Base-by-base conservation (phyloP, 331 rosid genomes). In the Quercus lobata region DNA sequence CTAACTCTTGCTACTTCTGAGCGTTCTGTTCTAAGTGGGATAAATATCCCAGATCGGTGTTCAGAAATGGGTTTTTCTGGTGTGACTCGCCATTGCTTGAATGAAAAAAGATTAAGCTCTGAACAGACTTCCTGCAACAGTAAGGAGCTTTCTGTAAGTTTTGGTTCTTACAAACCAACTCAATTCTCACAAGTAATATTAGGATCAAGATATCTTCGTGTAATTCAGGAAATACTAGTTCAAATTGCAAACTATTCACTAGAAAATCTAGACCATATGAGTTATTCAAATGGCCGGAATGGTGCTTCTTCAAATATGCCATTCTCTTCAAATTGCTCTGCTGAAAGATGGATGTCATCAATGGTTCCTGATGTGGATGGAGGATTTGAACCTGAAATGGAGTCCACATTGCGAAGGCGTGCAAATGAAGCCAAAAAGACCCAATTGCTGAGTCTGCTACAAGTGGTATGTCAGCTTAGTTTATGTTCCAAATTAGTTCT, bases 161-260 rank as follows among this genome's bases (percentile, higher is more conserved):
- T 78, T 54, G 75, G 80, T 68, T 80, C 90, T 44, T 34, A 70
- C 22, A 77, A 70, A 71, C 62, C 83, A 24, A 79, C 80, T 4
- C 76, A 69, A 61, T 82, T 86, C 80, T 84, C 90, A 34, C 86
- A 80, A 44, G 78, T 69, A 35, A 83, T 88, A 69, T 72, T 79
- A 65, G 94, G 89, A 68, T 93, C 97, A 0, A 81, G 83, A 75
- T 93, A 93, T 80, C 93, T 93, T 21, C 76, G 69, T 5, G 93
- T 83, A 58, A 81, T 88, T 75, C 97, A 87, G 83, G 97, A 90
- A 22, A 84, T 87, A 63, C 91, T 91, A 21, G 87, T 90, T 57
- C 92, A 91, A 69, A 80, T 91, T 73, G 93, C 93, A 62, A 82
- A 81, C 72, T 86, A 84, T 86, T 81, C 97, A 2, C 82, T 90